A percentile compares a stretch with the other conserved stretches of the same genome.
These are phyloP conservation scores for Aspergillus hortae DNA, from an alignment of 2,329 filamentous ascomycete species.

Conservation along the genomic window DNA sequence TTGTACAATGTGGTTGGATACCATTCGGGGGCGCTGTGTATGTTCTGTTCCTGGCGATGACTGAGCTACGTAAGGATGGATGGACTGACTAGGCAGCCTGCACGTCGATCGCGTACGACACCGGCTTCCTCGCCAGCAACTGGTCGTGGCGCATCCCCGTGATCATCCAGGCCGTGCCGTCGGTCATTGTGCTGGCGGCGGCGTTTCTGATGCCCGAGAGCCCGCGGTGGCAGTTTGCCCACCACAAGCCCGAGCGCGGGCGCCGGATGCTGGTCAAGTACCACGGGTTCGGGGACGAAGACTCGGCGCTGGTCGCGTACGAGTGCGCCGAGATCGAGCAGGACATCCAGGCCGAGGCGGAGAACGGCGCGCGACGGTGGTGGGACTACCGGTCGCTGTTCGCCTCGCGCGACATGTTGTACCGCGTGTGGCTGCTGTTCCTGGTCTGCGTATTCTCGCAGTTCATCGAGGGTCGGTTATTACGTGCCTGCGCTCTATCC, in stretches of 20 bases:
- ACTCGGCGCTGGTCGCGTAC: constrained; percentile 20
- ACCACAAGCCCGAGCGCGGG: constrained; percentile 56
- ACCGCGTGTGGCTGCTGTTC: constrained; percentile 8
- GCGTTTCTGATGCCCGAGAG: constrained; percentile 59
- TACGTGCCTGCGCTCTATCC: background rate
- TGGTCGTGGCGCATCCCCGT: constrained; percentile 58
- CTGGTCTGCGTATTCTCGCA: constrained; percentile 8
- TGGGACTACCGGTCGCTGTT: constrained; percentile 9
- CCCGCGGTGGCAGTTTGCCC: constrained; percentile 60
- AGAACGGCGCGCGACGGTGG: constrained; percentile 6
- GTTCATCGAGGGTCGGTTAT: constrained; percentile 9
- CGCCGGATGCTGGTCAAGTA: constrained; percentile 56
- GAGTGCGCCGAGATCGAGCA: constrained; percentile 22
- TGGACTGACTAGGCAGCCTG: background rate
- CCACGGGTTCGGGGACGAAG: constrained; percentile 50
- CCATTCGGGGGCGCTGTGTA: constrained; percentile 13
- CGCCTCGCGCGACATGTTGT: constrained; percentile 4
- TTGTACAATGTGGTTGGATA: constrained; percentile 25
- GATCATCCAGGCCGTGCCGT: constrained; percentile 49
- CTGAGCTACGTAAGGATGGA: no score
- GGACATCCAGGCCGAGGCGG: constrained; percentile 7
- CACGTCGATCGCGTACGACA: constrained; percentile 20
- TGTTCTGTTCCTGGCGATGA: background rate
- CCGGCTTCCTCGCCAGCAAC: constrained; percentile 19
- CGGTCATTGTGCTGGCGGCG: constrained; percentile 46